Evolutionary conservation across 2,329 filamentous ascomycete genomes (phyloP), one percentile per base, ranked within the genome.

Genomic region (Phyllosticta ampelicida): DNA sequence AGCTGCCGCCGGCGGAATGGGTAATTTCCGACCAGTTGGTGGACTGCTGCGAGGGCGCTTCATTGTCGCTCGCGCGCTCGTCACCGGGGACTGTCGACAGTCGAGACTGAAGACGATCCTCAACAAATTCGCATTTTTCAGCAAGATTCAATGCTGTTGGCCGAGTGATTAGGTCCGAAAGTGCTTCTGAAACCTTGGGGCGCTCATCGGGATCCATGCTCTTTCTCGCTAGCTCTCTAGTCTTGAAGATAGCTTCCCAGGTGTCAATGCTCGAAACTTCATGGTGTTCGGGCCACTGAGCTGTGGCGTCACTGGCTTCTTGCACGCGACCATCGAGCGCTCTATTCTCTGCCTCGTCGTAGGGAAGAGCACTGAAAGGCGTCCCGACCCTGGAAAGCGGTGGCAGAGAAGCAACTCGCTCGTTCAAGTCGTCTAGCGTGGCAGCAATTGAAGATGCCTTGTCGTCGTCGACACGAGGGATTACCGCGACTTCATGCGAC

Each of bases 371-470:
- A 52, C 56, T 58, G 51, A 58, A 54, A 6, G 52, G 56, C 18
- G 57, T 59, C 9, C 49, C 48, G 5, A 48, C 57, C 16, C 57
- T 52, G 6, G 70, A 69, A 1, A 72, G 59, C 8, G 66, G 60
- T 18, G 66, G 66, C 23, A 71, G 36, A 1, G 71, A 72, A 5
- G 68, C 61, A 10, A 70, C 65, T n/a, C 78, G 78, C 10, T 78
- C 78, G 26, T 84, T 78, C 29, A 78, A 74, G 59, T 86, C 85
- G 16, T 86, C 85, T 65, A 86, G 79, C 0, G 75, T 78, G 21
- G 76, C 77, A 13, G 73, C 76, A 52, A 78, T 62, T n/a, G 76
- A 78, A 10, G 76, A 78, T n/a, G 70, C 72, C 36, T 69, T 66
- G 60, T 77, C 72, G 61, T 74, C 68, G 16, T 75, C 68, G 30